Evolutionary conservation across 176 grass and related monocot genomes (phyloP).

Genomic region (Oropetium thomaeum): DNA sequence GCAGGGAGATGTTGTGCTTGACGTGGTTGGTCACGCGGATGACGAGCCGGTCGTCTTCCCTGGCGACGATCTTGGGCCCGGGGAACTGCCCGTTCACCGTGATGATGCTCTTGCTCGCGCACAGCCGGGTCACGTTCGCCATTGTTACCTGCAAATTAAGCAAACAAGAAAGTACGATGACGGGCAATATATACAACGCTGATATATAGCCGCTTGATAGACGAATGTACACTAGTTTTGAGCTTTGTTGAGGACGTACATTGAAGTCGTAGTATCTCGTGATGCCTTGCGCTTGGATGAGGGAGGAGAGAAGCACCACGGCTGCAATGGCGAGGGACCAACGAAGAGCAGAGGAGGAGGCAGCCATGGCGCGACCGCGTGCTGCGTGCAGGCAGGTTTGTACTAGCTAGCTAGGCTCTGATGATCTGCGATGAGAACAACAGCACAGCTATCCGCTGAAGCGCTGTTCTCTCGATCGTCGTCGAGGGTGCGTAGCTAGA

Average conservation of each 20-base stretch:
- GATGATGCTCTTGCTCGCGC: conserved; percentile 59
- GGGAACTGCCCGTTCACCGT: conserved; percentile 69
- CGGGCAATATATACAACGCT: background rate
- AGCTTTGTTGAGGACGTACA: conserved; percentile 37
- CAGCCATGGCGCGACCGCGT: conserved; percentile 29
- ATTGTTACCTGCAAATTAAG: conserved; percentile 53
- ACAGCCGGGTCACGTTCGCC: conserved; percentile 65
- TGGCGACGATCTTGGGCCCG: conserved; percentile 48
- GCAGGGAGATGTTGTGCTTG: conserved; percentile 61
- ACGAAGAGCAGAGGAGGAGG: conserved; percentile 24
- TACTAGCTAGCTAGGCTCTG: background rate
- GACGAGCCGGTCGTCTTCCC: conserved; percentile 71
- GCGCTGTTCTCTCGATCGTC: background rate
- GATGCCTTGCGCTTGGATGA: conserved; percentile 42
- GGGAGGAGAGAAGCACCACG: conserved; percentile 27
- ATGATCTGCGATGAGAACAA: background rate
- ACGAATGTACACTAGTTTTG: background rate
- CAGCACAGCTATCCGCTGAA: background rate
- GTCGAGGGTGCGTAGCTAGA: too few relatives aligned
- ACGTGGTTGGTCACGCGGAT: conserved; percentile 73
- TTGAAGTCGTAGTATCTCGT: conserved; percentile 69
- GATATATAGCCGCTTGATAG: background rate
- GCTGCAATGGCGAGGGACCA: conserved; percentile 40
- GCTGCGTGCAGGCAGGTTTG: too few relatives aligned
- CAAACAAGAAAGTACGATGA: too few relatives aligned